Conservation (phyloP, 768 basidiomycete genomes). For the Pleurotus cornucopiae region DNA sequence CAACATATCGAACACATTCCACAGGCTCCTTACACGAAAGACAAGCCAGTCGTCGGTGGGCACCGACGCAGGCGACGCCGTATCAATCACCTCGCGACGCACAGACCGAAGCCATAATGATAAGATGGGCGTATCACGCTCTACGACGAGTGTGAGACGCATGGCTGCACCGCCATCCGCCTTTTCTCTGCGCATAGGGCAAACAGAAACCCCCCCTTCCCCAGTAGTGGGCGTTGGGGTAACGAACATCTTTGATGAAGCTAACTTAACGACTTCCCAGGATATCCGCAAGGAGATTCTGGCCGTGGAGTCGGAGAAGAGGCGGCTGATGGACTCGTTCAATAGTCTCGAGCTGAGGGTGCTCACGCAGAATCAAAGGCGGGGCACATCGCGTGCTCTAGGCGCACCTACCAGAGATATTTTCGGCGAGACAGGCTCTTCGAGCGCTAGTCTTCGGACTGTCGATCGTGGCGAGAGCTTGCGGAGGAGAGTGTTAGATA, state of each 20-base stretch:
- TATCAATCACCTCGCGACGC: conserved; percentile 9
- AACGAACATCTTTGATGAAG: conserved; percentile 46
- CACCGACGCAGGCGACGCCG: conserved; percentile 18
- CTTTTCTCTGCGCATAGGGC: conserved; percentile 18
- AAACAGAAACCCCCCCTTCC: conserved; percentile 15
- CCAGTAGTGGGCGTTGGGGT: conserved; percentile 4
- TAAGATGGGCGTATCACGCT: conserved; percentile 8
- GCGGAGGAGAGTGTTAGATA: conserved; percentile 18
- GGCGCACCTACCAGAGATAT: conserved; percentile 23
- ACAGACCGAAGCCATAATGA: background rate
- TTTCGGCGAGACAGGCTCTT: conserved; percentile 9
- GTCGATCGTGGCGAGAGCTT: conserved; percentile 17
- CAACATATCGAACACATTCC: conserved; percentile 13
- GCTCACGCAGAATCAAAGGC: conserved; percentile 41
- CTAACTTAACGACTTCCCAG: conserved; percentile 44
- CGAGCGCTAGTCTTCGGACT: conserved; percentile 20
- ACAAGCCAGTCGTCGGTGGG: conserved; percentile 25
- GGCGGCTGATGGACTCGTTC: conserved; percentile 63
- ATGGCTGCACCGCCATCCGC: conserved; percentile 17
- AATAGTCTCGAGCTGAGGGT: conserved; percentile 60
- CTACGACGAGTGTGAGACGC: conserved; percentile 8
- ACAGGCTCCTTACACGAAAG: conserved; percentile 30
- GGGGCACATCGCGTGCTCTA: conserved; percentile 25
- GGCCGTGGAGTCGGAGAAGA: conserved; percentile 59
- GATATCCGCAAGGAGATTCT: conserved; percentile 60